Conservation (phyloP, 1,139 yeast species). For the Hansenula lynferdii region DNA sequence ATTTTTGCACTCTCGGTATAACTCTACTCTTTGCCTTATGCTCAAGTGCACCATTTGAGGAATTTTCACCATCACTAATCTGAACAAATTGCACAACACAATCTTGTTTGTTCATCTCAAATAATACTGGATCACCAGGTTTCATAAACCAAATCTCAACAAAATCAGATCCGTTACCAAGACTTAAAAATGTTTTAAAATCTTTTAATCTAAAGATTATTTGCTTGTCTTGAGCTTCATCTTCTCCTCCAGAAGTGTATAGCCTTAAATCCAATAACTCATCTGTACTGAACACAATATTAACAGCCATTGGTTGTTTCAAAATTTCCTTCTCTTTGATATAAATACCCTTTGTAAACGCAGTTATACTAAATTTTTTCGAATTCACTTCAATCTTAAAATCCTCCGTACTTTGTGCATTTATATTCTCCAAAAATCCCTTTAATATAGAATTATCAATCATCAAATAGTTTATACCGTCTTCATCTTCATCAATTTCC, state of each 20-base stretch:
- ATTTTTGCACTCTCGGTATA: conserved; percentile 10
- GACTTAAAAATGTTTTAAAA: conserved; percentile 45
- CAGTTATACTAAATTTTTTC: conserved; percentile 43
- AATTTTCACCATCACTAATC: conserved; percentile 35
- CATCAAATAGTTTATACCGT: conserved; percentile 35
- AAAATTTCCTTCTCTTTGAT: conserved; percentile 47
- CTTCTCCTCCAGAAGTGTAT: conserved; percentile 18
- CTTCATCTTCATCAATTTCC: conserved; percentile 15
- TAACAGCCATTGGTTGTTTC: conserved; percentile 53
- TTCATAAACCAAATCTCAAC: conserved; percentile 43
- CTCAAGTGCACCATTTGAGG: no score
- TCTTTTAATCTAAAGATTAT: conserved; percentile 43
- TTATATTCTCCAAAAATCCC: conserved; percentile 47
- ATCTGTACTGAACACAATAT: conserved; percentile 43
- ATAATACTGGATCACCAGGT: conserved; percentile 52
- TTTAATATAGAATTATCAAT: conserved; percentile 41
- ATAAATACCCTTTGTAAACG: conserved; percentile 45
- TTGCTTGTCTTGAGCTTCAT: conserved; percentile 18
- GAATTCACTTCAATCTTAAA: conserved; percentile 43
- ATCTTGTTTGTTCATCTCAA: conserved; percentile 33
- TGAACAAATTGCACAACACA: conserved; percentile 38
- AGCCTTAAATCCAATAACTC: conserved; percentile 34
- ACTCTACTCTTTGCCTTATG: conserved; percentile 5
- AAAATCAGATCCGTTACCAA: conserved; percentile 28
- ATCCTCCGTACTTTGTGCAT: conserved; percentile 41